Evolutionary conservation across 192 early-diverging fungal genomes (phyloP), one percentile per base, ranked within the genome.

Genomic region (Backusella sp.): DNA sequence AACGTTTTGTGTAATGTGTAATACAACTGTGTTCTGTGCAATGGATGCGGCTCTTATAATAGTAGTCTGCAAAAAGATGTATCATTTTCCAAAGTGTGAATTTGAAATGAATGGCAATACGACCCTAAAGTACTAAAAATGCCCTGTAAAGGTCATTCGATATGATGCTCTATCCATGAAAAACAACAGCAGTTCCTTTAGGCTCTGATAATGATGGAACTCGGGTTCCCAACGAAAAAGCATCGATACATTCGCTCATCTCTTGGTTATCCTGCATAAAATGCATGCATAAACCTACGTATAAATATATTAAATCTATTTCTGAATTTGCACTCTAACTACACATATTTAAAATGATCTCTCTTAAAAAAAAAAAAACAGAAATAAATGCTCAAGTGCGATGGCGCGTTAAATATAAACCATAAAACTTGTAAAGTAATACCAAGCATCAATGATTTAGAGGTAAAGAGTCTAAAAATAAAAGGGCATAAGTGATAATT

Each of bases 191-290:
- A 39, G 37, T 3, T 39, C 37, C 37, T 39, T 39, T 39, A 11
- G 37, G 37, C 12, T 11, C 37, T 39, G 9, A 39, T 39, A 39
- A 39, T 39, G 0, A 39, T 39, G 11, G 37, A 39, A 39, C 37
- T 11, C 3, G 37, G 12, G 9, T 12, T 39, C 11, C 11, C 11
- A 39, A 39, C 9, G 37, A 39, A 39, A 39, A 39, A 39, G 9
- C 4, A 9, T 12, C 11, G 11, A 39, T 9, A 9, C 37, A 39
- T 39, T 11, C 92, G 92, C 79, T 91, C 92, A 1, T 78, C 93
- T 5, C 88, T 94, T 56, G 75, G 82, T 21, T 77, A 92, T 74
- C 77, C 82, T 39, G 79, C 83, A 66, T 80, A 79, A 52, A 84
- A 68, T 34, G 78, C 77, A 77, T 7, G 73, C 85, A 44, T 73